Evolutionary conservation across 1,284 basidiomycete species (phyloP), one percentile per base, ranked within the genome.

Genomic region (Mycena sp.): DNA sequence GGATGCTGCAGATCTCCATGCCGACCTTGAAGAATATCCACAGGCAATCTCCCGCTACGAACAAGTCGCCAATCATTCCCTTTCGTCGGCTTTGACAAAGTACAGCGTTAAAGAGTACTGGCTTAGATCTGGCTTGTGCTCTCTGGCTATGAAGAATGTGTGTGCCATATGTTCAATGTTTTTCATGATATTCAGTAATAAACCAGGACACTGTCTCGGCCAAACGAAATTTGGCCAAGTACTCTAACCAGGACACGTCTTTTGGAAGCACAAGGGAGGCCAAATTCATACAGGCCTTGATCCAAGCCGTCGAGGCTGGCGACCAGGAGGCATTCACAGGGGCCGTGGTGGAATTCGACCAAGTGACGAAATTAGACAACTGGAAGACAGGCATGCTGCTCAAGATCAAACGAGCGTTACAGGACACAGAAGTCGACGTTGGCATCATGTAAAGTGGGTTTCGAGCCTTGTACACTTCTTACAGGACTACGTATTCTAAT

Each of bases 101-200:
- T 99, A 98, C 81, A 96, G 93, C 67, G 97, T 99, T 71, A 99
- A 99, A 80, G 97, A 99, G 73, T 98, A 98, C 76, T 99, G 95
- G 91, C 83, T 99, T 45, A 87, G 91, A 70, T 87, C 96, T 2
- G 89, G 89, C 32, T 80, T 99, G 26, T 99, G 97, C 75, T 93
- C 93, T 40, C 83, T 99, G 58, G 97, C 96, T 19, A 92, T 94
- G 84, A 87, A 86, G 96, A 96, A 78, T 71, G 88, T 81, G 16
- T 61, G 38, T 44, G 41, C 35, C 12, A 16, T 32, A 9, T 21
- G 30, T 46, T 41, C 25, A 58, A 40, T 29, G 12, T 10, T 38
- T 56, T 37, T 43, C 43, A 26, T 48, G 35, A 37, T 51, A 32
- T 19, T 38, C 29, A 50, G 45, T 67, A 68, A 46, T 40, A 32